Conservation (phyloP, 768 basidiomycete genomes). For the Agaricus subrufescens region DNA sequence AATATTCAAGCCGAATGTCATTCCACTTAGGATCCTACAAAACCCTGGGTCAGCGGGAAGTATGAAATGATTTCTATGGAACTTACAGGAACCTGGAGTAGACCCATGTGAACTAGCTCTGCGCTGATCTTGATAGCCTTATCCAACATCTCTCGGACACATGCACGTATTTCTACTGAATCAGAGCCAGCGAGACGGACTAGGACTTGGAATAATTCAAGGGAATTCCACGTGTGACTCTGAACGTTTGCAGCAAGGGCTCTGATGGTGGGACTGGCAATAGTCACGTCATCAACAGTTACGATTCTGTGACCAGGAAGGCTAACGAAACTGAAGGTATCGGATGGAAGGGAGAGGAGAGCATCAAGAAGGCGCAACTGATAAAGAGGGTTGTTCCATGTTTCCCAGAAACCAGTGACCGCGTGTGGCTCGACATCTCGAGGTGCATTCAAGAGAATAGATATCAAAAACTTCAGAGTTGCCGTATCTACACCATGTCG, state of each 20-base stretch:
- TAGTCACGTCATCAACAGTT: conserved; percentile 82
- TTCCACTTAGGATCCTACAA: conserved; percentile 78
- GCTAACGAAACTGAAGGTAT: conserved; percentile 90
- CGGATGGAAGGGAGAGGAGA: conserved; percentile 81
- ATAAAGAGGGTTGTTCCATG: conserved; percentile 81
- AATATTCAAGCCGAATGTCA: conserved; percentile 82
- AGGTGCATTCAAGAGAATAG: conserved; percentile 79
- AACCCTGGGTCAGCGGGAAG: background rate
- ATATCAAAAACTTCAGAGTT: conserved; percentile 83
- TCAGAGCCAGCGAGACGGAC: conserved; percentile 77
- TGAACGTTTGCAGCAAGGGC: conserved; percentile 87
- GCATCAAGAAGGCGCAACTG: conserved; percentile 87
- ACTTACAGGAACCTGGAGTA: conserved; percentile 86
- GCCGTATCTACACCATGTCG: conserved; percentile 85
- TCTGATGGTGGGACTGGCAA: conserved; percentile 88
- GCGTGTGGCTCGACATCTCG: conserved; percentile 74
- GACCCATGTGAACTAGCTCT: conserved; percentile 89
- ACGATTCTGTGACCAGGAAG: conserved; percentile 82
- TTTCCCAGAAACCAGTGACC: conserved; percentile 80
- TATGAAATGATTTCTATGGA: background rate
- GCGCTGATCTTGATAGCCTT: conserved; percentile 92
- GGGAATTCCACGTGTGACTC: conserved; percentile 90
- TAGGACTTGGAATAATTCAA: conserved; percentile 85
- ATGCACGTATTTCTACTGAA: conserved; percentile 61
- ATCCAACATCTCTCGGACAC: conserved; percentile 88